phyloP scores from a whole-genome alignment of 2,329 filamentous ascomycete species.

The Didymella keratinophila region DNA sequence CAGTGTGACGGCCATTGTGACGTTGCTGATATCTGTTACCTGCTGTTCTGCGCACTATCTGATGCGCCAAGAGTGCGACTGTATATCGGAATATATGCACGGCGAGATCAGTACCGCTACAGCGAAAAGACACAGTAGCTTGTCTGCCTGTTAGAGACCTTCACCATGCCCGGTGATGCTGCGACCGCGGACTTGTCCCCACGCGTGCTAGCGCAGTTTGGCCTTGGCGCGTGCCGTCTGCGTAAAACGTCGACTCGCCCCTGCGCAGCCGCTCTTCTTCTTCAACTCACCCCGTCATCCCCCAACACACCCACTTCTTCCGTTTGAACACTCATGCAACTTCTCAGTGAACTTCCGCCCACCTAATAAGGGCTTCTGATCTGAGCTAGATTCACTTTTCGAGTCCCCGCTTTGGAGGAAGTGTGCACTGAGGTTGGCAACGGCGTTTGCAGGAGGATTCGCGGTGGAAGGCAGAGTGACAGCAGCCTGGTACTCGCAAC shows the following conservation, averaged over 20 bases:
- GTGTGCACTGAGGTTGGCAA: slow-evolving; percentile 43
- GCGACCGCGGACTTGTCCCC: slow-evolving; percentile 23
- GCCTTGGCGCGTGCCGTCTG: slow-evolving; percentile 32
- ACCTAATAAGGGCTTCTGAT: slow-evolving; percentile 52
- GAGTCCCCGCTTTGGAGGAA: slow-evolving; percentile 44
- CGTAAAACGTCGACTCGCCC: slow-evolving; percentile 34
- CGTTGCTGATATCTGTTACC: slow-evolving; percentile 30
- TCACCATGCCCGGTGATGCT: slow-evolving; percentile 17
- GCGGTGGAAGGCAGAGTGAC: slow-evolving; percentile 44
- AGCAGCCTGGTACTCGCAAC: slow-evolving; percentile 42
- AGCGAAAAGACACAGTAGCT: slow-evolving; percentile 30
- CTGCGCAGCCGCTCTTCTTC: slow-evolving; percentile 35
- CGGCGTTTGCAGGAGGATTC: slow-evolving; percentile 40
- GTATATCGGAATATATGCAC: not conserved
- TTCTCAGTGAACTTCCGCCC: slow-evolving; percentile 49
- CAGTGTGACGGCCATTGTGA: slow-evolving; percentile 54
- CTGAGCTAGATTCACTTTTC: slow-evolving; percentile 45
- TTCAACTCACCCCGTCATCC: slow-evolving; percentile 36
- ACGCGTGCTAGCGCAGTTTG: slow-evolving; percentile 30
- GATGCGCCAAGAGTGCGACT: slow-evolving; percentile 29
- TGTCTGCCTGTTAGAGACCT: slow-evolving; percentile 26
- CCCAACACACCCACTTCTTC: slow-evolving; percentile 37
- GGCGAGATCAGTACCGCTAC: slow-evolving; percentile 4
- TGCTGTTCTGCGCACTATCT: slow-evolving; percentile 35
- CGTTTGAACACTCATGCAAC: slow-evolving; percentile 44